A percentile compares a stretch with the other conserved stretches of the same genome.
These are phyloP conservation scores for Cyclotella baltica DNA, from an alignment of 108 stramenopile species.

Conservation along the genomic window DNA sequence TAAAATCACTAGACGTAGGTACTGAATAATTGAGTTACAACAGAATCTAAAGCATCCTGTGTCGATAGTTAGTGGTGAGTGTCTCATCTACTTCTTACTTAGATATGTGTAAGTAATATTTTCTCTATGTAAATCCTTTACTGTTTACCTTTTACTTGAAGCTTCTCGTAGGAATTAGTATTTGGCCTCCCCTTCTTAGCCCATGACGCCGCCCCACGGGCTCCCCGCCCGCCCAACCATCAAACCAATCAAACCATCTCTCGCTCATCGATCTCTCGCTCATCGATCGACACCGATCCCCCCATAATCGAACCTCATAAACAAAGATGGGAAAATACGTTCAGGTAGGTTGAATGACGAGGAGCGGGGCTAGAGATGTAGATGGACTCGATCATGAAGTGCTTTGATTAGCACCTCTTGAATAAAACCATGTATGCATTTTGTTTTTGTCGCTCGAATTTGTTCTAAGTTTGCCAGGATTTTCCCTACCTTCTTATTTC, in stretches of 20 bases:
- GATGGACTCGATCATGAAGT: background rate
- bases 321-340: constrained; percentile 92
- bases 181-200: background rate
- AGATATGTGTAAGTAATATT: no score
- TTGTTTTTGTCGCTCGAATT: background rate
- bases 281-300: background rate
- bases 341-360: constrained; percentile 70
- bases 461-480: background rate
- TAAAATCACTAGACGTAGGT: no score
- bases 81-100: no score
- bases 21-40: no score
- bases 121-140: no score
- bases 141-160: background rate
- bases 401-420: background rate
- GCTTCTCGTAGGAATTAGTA: background rate
- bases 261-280: background rate
- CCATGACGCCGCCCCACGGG: background rate
- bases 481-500: background rate
- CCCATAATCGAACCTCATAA: background rate
- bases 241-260: background rate
- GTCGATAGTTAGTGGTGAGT: no score
- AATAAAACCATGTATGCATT: background rate
- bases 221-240: no score
- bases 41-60: no score
- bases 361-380: background rate